Conservation (phyloP, 225 moss, liverwort and hornwort genomes). For the Polytrichum commune region DNA sequence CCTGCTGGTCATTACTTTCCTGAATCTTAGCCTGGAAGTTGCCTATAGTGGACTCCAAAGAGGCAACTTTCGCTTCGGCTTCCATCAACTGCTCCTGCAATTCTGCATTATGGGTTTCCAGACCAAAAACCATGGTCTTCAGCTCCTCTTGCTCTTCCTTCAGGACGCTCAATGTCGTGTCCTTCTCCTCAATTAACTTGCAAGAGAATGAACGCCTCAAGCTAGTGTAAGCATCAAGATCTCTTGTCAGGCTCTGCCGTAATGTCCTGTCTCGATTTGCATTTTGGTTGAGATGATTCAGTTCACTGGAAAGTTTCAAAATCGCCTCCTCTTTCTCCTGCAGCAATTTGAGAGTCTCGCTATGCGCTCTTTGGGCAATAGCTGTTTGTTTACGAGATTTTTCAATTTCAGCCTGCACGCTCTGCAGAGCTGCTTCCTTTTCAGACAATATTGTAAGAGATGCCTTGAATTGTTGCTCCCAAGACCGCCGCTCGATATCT, state of each 20-base stretch:
- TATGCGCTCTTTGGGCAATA: constrained; percentile 25
- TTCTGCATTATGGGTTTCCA: constrained; percentile 47
- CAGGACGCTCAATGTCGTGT: constrained; percentile 26
- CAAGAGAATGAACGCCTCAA: constrained; percentile 47
- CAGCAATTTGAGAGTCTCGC: constrained; percentile 23
- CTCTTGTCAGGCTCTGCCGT: constrained; percentile 43
- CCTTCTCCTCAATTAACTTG: constrained; percentile 34
- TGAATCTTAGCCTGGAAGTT: constrained; percentile 20
- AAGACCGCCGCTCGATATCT: constrained; percentile 48
- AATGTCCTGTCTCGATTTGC: constrained; percentile 33
- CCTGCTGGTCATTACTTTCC: constrained; percentile 27
- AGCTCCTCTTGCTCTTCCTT: constrained; percentile 55
- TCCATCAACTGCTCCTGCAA: constrained; percentile 44
- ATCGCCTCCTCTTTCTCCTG: constrained; percentile 45
- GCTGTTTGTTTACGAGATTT: constrained; percentile 34
- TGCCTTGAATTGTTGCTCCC: constrained; percentile 50
- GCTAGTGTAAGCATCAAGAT: constrained; percentile 32
- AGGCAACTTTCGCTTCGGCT: constrained; percentile 35
- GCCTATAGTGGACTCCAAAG: constrained; percentile 38
- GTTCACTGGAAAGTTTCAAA: constrained; percentile 37
- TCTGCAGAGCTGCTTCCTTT: constrained; percentile 38
- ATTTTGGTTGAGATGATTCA: constrained; percentile 46
- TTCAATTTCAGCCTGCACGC: constrained; percentile 41
- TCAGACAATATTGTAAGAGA: constrained; percentile 37
- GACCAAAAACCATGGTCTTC: constrained; percentile 37